Base-by-base conservation (phyloP, 805 yeast genomes). In the Myxozyma mucilagina region DNA sequence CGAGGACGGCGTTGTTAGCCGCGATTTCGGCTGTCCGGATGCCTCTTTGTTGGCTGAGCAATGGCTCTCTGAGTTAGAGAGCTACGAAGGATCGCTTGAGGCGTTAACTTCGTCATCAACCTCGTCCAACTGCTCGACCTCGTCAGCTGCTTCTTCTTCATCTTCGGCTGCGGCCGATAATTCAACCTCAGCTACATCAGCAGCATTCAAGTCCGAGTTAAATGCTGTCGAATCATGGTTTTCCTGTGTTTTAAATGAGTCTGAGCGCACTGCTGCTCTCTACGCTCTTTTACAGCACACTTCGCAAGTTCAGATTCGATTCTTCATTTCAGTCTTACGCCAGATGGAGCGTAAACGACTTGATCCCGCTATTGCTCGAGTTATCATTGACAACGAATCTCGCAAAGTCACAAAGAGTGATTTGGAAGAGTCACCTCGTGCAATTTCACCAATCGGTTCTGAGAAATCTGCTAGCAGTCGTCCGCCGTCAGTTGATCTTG, bases 191-290 rank as follows among this genome's bases (percentile, higher is more conserved):
- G 34, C 68, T 69, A 56, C 31, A 16, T 65, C 72, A 13, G 72
- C 69, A 3, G n/a, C 64, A 4, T 74, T 74, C 66, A 69, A 69
- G 50, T 71, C 72, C 34, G 77, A 75, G 62, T 70, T 75, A 34
- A 57, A 63, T 47, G 72, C 75, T 38, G 69, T 76, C 59, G 79
- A 74, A 64, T 70, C 71, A 54, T 77, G 80, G 80, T 77, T 75
- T 65, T 71, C 74, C 43, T 48, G 55, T 52, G 70, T 71, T 38
- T 71, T 77, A 36, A 67, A 70, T 50, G 71, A 71, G 38, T 70
- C 70, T 31, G 80, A 77, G 64, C 74, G 78, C 41, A 69, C 76
- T 7, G 74, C 78, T 35, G 71, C 79, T 9, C 64, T 77, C 52
- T 67, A 72, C 52, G 66, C 79, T 10, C 69, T 78, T 42, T 67